A percentile compares a stretch with the other conserved stretches of the same genome.
These are phyloP conservation scores for Laetiporus sulphureus DNA, from an alignment of 1,284 basidiomycete species.

Conservation along the genomic window DNA sequence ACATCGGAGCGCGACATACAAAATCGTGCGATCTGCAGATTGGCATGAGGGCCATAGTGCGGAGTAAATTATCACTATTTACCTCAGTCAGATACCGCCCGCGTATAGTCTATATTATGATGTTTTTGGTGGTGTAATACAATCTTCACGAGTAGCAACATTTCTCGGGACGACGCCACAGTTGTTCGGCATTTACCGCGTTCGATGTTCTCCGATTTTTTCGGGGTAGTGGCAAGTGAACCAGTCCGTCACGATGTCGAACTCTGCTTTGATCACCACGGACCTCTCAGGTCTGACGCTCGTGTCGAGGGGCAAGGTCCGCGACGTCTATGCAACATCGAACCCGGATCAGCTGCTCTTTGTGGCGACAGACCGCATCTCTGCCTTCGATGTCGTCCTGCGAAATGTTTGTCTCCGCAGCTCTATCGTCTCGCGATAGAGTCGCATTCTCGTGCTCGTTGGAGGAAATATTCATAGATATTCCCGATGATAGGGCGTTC, in stretches of 20 bases:
- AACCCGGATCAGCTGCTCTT: conserved; percentile 76
- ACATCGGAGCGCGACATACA: conserved; percentile 10
- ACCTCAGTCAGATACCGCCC: too few species aligned
- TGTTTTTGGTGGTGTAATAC: too few species aligned
- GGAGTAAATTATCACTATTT: too few species aligned
- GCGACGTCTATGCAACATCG: conserved; percentile 82
- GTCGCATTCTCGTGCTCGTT: not conserved
- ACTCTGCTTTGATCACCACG: conserved; percentile 42
- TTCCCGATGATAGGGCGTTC: conserved; percentile 96
- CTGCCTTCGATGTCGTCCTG: conserved; percentile 94
- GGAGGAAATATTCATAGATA: not conserved
- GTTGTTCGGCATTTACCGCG: too few species aligned
- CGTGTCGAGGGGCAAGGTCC: conserved; percentile 86
- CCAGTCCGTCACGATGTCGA: not conserved
- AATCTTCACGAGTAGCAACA: too few species aligned
- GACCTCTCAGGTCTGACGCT: conserved; percentile 54
- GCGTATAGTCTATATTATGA: too few species aligned
- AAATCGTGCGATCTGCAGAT: conserved; percentile 14
- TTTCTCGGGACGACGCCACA: too few species aligned
- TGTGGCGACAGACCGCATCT: conserved; percentile 94
- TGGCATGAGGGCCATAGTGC: conserved; percentile 11
- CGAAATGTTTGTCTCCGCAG: conserved; percentile 71
- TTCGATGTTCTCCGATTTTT: too few species aligned
- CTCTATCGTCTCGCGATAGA: too few species aligned
- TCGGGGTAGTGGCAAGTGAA: not conserved